Evolutionary conservation across 768 basidiomycete genomes (phyloP).

Genomic region (Xerocomellus chrysenteron): DNA sequence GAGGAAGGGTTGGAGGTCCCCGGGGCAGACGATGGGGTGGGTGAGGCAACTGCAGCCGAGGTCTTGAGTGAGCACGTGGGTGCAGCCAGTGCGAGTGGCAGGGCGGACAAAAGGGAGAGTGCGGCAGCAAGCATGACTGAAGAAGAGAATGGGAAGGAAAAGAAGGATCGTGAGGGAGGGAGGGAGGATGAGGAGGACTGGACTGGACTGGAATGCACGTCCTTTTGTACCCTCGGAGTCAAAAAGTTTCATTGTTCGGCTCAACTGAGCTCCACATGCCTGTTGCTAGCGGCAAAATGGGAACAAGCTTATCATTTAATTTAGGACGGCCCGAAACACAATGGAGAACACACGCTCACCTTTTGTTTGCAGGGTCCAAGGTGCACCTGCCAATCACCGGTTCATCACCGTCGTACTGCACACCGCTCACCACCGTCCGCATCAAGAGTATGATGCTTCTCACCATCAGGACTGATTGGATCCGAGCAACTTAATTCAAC

Average conservation of each 20-base stretch:
- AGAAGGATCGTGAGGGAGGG: conserved; percentile 18
- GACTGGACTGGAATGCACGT: background rate
- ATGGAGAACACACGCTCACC: background rate
- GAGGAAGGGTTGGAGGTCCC: conserved; percentile 9
- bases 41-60: background rate
- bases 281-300: conserved; percentile 6
- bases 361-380: background rate
- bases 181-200: background rate
- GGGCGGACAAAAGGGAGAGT: conserved; percentile 21
- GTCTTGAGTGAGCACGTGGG: conserved; percentile 25
- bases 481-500: background rate
- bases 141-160: conserved; percentile 4
- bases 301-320: conserved; percentile 5
- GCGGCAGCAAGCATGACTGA: conserved; percentile 16
- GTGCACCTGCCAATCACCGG: background rate
- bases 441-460: background rate
- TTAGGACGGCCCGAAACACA: background rate
- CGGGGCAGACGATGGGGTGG: background rate
- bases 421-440: background rate
- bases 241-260: conserved; percentile 7
- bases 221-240: conserved; percentile 13
- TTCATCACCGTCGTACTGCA: conserved; percentile 15
- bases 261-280: background rate
- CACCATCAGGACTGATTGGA: background rate
- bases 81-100: conserved; percentile 31